Evolutionary conservation across 2,329 filamentous ascomycete genomes (phyloP).

Genomic region (Bisporella sp.): DNA sequence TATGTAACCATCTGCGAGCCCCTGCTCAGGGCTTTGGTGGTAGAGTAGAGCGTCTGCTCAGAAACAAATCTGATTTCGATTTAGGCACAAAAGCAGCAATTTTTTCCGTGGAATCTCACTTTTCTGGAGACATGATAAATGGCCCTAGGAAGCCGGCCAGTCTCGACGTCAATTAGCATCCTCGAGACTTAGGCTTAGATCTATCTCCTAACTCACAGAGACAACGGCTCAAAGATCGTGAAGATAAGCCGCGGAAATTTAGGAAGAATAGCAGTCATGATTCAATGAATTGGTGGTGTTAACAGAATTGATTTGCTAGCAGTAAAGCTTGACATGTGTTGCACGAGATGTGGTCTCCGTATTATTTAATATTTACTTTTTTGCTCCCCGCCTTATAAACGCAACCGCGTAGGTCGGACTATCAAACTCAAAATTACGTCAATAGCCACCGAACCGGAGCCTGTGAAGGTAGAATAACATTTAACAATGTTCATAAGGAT

Average conservation of each 20-base stretch:
- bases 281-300: not conserved
- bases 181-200: not conserved
- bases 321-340: too few relatives aligned
- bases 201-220: slow-evolving; percentile 11
- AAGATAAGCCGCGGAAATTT: slow-evolving; percentile 59
- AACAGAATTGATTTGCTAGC: not conserved
- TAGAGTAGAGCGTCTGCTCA: slow-evolving; percentile 46
- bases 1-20: slow-evolving; percentile 26
- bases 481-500: slow-evolving; percentile 11
- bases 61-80: slow-evolving; percentile 44
- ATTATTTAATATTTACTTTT: too few relatives aligned
- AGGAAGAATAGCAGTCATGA: slow-evolving; percentile 57
- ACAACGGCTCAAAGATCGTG: slow-evolving; percentile 40
- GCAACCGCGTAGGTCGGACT: too few relatives aligned
- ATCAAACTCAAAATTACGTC: too few relatives aligned
- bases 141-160: slow-evolving; percentile 52
- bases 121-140: slow-evolving; percentile 43
- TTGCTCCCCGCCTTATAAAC: too few relatives aligned
- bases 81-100: too few relatives aligned
- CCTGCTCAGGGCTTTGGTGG: slow-evolving; percentile 26
- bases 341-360: too few relatives aligned
- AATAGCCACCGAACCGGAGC: too few relatives aligned
- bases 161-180: slow-evolving; percentile 31
- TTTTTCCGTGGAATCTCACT: too few relatives aligned
- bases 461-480: too few relatives aligned